phyloP scores from a whole-genome alignment of 257 asterid species.

The Mentha longifolia region DNA sequence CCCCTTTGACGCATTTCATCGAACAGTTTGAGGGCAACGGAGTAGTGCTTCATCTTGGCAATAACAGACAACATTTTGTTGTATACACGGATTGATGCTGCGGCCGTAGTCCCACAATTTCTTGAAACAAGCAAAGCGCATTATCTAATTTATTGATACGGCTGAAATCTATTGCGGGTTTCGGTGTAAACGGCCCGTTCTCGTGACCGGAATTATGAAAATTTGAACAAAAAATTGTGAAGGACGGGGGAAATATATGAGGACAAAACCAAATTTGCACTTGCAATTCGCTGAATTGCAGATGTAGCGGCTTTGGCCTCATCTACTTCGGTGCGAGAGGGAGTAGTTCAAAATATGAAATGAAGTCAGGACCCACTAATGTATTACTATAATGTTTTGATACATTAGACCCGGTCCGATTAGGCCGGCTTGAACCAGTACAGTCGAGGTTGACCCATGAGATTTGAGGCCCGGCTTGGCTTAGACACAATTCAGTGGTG shows the following conservation, averaged over 20 bases:
- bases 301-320: slow-evolving; percentile 8
- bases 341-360: no score
- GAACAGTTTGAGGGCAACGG: slow-evolving; percentile 17
- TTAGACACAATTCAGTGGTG: no score
- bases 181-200: not conserved
- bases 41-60: slow-evolving; percentile 14
- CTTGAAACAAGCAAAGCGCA: slow-evolving; percentile 7
- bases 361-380: no score
- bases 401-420: no score
- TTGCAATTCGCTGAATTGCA: slow-evolving; percentile 6
- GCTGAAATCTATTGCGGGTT: slow-evolving; percentile 25
- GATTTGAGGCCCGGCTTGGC: no score
- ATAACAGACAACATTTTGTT: slow-evolving; percentile 12
- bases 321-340: not conserved
- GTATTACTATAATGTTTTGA: no score
- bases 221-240: slow-evolving; percentile 2
- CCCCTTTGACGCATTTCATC: slow-evolving; percentile 26
- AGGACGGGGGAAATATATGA: not conserved
- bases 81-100: slow-evolving; percentile 12
- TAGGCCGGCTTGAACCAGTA: no score
- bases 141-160: not conserved
- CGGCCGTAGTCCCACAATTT: slow-evolving; percentile 7
- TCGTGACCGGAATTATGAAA: slow-evolving; percentile 3
- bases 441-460: no score
- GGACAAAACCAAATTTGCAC: not conserved